Percentiles rank a stretch among this genome's conserved stretches.
Evolutionary conservation across 768 basidiomycete species (phyloP).

Genomic region (Boletus bicolor): DNA sequence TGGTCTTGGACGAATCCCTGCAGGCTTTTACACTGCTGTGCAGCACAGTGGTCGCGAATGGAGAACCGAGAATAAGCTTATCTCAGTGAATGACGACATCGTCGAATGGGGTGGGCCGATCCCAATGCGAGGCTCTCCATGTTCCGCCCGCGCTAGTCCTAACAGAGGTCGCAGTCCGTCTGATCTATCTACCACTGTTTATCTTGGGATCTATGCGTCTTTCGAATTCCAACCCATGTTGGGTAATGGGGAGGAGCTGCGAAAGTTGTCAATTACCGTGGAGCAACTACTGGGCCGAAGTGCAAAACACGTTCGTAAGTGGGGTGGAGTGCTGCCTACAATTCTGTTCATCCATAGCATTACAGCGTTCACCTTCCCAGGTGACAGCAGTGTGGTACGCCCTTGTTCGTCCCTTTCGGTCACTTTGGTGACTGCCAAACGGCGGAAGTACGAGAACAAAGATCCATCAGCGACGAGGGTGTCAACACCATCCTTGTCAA

Average conservation of each 20-base stretch:
- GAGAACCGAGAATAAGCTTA: not conserved
- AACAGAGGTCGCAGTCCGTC: not conserved
- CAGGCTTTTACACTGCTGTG: conserved; percentile 1
- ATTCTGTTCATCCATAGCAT: not conserved
- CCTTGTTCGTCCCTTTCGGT: not conserved
- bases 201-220: not conserved
- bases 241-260: conserved; percentile 1
- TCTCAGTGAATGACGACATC: not conserved
- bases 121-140: not conserved
- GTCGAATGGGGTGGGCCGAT: conserved; percentile 5
- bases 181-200: not conserved
- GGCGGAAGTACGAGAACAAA: not conserved
- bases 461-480: not conserved
- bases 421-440: not conserved
- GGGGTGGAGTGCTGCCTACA: too few species aligned
- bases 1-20: not conserved
- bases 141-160: not conserved
- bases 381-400: not conserved
- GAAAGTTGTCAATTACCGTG: not conserved
- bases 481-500: not conserved
- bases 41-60: not conserved
- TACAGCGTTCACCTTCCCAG: not conserved
- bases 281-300: not conserved
- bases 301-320: not conserved
- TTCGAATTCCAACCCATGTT: conserved; percentile 4